Evolutionary conservation across 352 stramenopile genomes (phyloP), one percentile per base, ranked within the genome.

Genomic region (Globisporangium parvum): DNA sequence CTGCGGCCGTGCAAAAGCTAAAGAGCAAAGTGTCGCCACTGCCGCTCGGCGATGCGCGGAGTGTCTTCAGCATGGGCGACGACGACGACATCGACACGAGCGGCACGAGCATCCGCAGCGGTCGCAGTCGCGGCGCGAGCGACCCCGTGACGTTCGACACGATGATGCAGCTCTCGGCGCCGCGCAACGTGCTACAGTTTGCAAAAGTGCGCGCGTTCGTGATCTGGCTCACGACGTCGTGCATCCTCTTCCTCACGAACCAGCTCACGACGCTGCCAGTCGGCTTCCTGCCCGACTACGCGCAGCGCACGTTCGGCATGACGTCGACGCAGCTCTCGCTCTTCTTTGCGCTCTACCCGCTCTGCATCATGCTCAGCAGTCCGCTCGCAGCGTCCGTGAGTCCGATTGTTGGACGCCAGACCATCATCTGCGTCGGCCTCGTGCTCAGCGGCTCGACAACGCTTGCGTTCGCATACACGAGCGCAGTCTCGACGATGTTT

Each of bases 311-410:
- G n/a, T 67, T 84, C 1, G 56, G 67, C 54, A 80, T 85, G 69
- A 73, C 72, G 21, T 56, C 65, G 17, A 51, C 58, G 28, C 59
- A 87, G 57, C 60, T 90, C 51, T 82, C 74, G 48, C 44, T 85
- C 62, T 85, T 90, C 66, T 90, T 90, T 61, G 75, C 79, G 23
- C 60, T 87, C 31, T 90, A 87, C 56, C 79, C 79, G 44, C 63
- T 90, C 20, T 87, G 77, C 49, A 80, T 87, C 71, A 90, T 90
- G 79, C 33, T 84, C 54, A 82, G 73, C 57, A 87, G 79, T 33
- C 79, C 79, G 6, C 57, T 86, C 28, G 75, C 77, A 12, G 78
- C 75, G 0, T 63, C 63, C 10, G 61, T 71, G 17, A 84, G 71
- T 26, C 69, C 69, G 8, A 57, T 55, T 5, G 50, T 87, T 6